Base-by-base conservation (phyloP, 495 filamentous ascomycete species). In the Staphylotrichum tortipilum region DNA sequence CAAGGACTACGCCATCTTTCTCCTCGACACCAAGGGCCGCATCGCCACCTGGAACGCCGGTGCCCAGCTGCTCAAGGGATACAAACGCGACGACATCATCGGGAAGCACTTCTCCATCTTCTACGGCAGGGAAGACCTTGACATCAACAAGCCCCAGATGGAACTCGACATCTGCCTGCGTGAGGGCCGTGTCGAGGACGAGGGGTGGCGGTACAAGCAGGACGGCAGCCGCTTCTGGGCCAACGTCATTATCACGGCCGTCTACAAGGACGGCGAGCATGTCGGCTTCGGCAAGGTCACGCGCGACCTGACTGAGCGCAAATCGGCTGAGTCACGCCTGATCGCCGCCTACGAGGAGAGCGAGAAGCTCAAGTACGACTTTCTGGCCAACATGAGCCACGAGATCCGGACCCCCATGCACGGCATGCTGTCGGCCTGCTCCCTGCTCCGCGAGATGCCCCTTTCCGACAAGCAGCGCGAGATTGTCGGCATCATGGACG, bases 1-100 rank as follows among this genome's bases (percentile, higher is more conserved):
- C 49, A 80, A 79, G 56, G 80, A 83, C 50, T 84, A 83, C 53
- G 81, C 79, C 38, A 84, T 84, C 49, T 84, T 83, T 56, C 78
- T 84, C 61, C 68, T 84, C 29, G 79, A 84, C 47, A 74, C 76
- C 0, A 62, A 65, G 7, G 81, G 81, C 22, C 55, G 73, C 48
- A 75, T 84, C 21, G 71, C 69, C 3, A 83, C 79, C 0, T 84
- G 81, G 81, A 84, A 84, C 41, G 61, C 70, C 0, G 80, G 80
- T 1, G 81, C 81, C 1, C 64, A 76, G 26, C 59, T 79, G 12
- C 62, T 82, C 30, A 84, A 84, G 60, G 79, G 78, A 1, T 84
- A 80, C 63, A 70, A 55, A 0, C 44, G 65, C 10, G 60, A 71
- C 0, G 81, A 83, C 14, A 81, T 83, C 47, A 63, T 84, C 18